These are phyloP conservation scores for Exophiala xenobiotica DNA, from an alignment of 2,329 filamentous ascomycete species.

Conservation along the genomic window DNA sequence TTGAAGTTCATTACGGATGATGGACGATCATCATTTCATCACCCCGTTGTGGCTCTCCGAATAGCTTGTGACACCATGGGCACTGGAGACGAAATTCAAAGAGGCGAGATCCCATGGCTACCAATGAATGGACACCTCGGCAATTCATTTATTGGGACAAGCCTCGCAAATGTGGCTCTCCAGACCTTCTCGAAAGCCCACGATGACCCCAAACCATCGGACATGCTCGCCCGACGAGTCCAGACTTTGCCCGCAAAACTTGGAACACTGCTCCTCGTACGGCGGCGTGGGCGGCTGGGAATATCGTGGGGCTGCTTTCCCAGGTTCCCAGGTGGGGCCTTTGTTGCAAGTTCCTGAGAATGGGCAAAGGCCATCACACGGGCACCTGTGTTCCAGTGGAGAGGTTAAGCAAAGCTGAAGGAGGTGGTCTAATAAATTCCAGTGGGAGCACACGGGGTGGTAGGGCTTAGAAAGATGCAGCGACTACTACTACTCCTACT, in stretches of 20 bases:
- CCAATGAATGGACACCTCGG: background rate
- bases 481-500: background rate
- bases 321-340: slow-evolving; percentile 15
- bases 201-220: background rate
- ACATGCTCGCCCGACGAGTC: background rate
- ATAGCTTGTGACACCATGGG: no score
- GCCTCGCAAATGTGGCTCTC: background rate
- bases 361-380: slow-evolving; percentile 9
- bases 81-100: background rate
- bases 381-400: slow-evolving; percentile 12
- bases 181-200: background rate
- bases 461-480: slow-evolving; percentile 4
- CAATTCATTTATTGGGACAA: background rate
- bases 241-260: background rate
- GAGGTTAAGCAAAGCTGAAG: background rate
- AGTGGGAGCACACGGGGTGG: slow-evolving; percentile 5
- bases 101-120: no score
- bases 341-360: slow-evolving; percentile 13
- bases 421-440: slow-evolving; percentile 11
- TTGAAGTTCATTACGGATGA: no score
- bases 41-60: background rate
- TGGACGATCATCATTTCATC: no score
- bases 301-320: slow-evolving; percentile 19
- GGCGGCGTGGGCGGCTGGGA: no score
- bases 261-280: slow-evolving; percentile 4